phyloP scores from a whole-genome alignment of 2,329 filamentous ascomycete genomes.

The Trichoderma sp. region DNA sequence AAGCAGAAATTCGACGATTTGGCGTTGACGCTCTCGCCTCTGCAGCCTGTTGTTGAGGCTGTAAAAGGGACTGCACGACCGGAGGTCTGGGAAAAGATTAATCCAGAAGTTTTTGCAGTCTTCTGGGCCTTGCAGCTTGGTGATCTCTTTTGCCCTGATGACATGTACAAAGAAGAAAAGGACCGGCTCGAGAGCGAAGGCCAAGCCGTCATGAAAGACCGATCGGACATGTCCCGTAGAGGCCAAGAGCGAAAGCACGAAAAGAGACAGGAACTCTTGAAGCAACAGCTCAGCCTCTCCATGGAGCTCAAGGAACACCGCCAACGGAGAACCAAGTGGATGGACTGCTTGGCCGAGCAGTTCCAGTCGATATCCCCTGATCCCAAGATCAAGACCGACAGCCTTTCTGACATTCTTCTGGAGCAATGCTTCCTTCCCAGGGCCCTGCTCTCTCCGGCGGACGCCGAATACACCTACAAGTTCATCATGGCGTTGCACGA shows the following conservation, averaged over 20 bases:
- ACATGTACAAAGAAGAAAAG: slow-evolving; percentile 75
- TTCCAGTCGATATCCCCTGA: slow-evolving; percentile 76
- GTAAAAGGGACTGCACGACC: slow-evolving; percentile 60
- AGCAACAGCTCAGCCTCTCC: slow-evolving; percentile 66
- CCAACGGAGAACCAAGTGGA: slow-evolving; percentile 63
- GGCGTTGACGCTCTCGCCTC: slow-evolving; percentile 34
- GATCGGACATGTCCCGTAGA: slow-evolving; percentile 66
- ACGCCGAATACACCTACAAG: slow-evolving; percentile 84
- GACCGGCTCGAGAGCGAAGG: slow-evolving; percentile 65
- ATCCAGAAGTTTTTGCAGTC: slow-evolving; percentile 76
- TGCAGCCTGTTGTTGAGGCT: slow-evolving; percentile 70
- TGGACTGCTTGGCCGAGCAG: slow-evolving; percentile 68
- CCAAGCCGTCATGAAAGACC: slow-evolving; percentile 64
- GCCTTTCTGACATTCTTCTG: slow-evolving; percentile 71
- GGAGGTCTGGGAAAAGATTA: slow-evolving; percentile 66
- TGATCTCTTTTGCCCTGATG: slow-evolving; percentile 73
- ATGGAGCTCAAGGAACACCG: slow-evolving; percentile 71
- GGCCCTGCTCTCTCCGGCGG: slow-evolving; percentile 75
- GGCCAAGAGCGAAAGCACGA: slow-evolving; percentile 62
- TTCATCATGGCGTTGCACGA: slow-evolving; percentile 86
- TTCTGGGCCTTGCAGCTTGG: slow-evolving; percentile 90
- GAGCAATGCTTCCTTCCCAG: slow-evolving; percentile 93
- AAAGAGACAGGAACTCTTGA: slow-evolving; percentile 65
- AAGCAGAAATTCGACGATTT: slow-evolving; percentile 36
- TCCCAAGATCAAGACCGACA: slow-evolving; percentile 59